These are phyloP conservation scores for Rusavskia elegans DNA, from an alignment of 495 filamentous ascomycete genomes.

Conservation along the genomic window DNA sequence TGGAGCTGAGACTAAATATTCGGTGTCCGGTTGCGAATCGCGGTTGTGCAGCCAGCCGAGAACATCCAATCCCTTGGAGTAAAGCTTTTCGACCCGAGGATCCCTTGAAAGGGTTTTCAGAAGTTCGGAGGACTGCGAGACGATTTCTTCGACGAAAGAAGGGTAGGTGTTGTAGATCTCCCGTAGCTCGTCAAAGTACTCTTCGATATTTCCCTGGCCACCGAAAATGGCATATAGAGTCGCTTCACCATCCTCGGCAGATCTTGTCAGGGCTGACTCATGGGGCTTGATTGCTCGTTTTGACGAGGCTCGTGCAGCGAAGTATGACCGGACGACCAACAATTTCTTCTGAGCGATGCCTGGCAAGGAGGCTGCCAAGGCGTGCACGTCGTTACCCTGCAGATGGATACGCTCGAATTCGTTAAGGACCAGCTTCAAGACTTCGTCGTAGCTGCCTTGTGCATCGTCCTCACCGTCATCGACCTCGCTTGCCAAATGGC, in stretches of 20 bases:
- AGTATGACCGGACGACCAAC: conserved; percentile 74
- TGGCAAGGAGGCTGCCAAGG: conserved; percentile 64
- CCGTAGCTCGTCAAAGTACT: conserved; percentile 95
- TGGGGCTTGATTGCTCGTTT: conserved; percentile 74
- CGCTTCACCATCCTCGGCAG: conserved; percentile 62
- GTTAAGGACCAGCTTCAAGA: conserved; percentile 73
- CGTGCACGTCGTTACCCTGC: conserved; percentile 90
- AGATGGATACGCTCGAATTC: conserved; percentile 95
- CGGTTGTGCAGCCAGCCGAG: conserved; percentile 79
- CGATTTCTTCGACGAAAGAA: conserved; percentile 71
- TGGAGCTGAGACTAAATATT: conserved; percentile 91
- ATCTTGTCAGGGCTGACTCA: conserved; percentile 82
- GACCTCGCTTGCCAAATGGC: conserved; percentile 70
- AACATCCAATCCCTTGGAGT: conserved; percentile 86
- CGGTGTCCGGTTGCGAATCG: conserved; percentile 79
- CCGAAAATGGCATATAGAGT: conserved; percentile 86
- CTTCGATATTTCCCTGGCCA: conserved; percentile 98
- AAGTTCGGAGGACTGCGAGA: conserved; percentile 61
- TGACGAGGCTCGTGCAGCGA: conserved; percentile 67
- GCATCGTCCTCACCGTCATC: conserved; percentile 81
- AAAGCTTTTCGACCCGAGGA: conserved; percentile 80
- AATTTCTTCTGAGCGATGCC: conserved; percentile 84
- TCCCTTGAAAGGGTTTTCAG: conserved; percentile 74
- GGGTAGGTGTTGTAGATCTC: conserved; percentile 83
- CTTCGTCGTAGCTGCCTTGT: conserved; percentile 69